Percentiles rank a stretch among this genome's conserved stretches.
Conservation (phyloP, 257 asterid species). For the Gynochthodes officinalis region DNA sequence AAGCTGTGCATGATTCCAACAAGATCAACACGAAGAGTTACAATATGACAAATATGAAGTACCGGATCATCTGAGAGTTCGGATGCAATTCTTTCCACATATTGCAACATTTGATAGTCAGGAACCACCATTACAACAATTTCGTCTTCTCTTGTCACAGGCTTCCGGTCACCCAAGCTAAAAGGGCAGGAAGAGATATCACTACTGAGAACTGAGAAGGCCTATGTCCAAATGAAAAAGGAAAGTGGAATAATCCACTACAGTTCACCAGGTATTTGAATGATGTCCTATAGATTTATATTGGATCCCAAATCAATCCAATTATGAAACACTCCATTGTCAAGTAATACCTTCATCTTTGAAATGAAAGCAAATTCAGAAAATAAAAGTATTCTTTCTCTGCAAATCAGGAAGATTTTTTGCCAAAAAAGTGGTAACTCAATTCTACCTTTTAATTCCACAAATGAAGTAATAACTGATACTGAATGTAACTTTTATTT, state of each 20-base stretch:
- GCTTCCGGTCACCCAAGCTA: slow-evolving; percentile 95
- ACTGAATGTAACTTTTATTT: too few species aligned
- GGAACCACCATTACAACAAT: slow-evolving; percentile 94
- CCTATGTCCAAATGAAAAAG: not conserved
- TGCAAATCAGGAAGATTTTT: too few species aligned
- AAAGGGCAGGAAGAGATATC: slow-evolving; percentile 24
- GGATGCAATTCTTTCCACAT: slow-evolving; percentile 77
- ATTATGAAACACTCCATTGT: too few species aligned
- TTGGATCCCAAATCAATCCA: not conserved
- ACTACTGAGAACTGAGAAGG: slow-evolving; percentile 10
- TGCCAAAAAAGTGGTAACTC: too few species aligned
- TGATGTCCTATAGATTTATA: not conserved
- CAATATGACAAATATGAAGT: slow-evolving; percentile 21
- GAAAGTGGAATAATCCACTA: not conserved
- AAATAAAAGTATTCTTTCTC: too few species aligned
- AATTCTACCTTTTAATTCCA: not conserved
- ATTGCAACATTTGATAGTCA: slow-evolving; percentile 90
- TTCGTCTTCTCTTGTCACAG: slow-evolving; percentile 74
- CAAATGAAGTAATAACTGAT: too few species aligned
- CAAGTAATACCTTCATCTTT: too few species aligned
- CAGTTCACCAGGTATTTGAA: not conserved
- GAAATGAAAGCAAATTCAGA: not conserved
- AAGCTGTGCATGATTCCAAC: not conserved
- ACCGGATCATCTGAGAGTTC: slow-evolving; percentile 88
- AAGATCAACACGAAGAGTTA: slow-evolving; percentile 6